Conservation (phyloP, 768 basidiomycete species). For the Suillus brevipes region DNA sequence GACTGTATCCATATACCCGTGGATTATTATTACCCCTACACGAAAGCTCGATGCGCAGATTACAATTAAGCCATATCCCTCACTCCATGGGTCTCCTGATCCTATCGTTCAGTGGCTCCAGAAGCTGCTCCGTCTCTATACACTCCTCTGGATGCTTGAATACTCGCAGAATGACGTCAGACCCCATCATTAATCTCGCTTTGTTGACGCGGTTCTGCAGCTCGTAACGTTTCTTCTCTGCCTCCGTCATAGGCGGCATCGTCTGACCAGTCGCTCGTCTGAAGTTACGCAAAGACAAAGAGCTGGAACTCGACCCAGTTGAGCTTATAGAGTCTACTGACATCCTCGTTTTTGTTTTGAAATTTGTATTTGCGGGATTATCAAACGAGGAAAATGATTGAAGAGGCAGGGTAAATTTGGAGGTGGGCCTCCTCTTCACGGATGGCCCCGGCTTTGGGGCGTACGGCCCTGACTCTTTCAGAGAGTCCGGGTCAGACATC, state of each 20-base stretch:
- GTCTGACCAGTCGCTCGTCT: slow-evolving; percentile 10
- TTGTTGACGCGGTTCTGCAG: slow-evolving; percentile 65
- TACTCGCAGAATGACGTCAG: slow-evolving; percentile 56
- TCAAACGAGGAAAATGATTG: slow-evolving; percentile 7
- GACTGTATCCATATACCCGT: slow-evolving; percentile 2
- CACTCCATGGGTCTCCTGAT: neutral
- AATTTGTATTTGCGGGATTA: slow-evolving; percentile 22
- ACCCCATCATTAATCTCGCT: slow-evolving; percentile 60
- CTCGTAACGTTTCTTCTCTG: slow-evolving; percentile 55
- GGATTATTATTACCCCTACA: neutral
- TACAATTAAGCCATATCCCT: neutral
- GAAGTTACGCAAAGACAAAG: slow-evolving; percentile 10
- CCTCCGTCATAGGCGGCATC: slow-evolving; percentile 40
- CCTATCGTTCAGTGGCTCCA: slow-evolving; percentile 21
- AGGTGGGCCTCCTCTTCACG: neutral
- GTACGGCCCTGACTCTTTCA: neutral
- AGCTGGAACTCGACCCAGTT: slow-evolving; percentile 21
- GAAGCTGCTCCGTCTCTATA: slow-evolving; percentile 53
- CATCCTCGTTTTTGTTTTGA: slow-evolving; percentile 11
- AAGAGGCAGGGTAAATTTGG: neutral
- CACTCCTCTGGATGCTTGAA: slow-evolving; percentile 74
- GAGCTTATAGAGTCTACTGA: slow-evolving; percentile 32
- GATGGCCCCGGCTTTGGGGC: neutral
- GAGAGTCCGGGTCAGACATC: slow-evolving; percentile 3
- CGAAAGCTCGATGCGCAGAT: neutral